phyloP scores from a whole-genome alignment of 2,329 filamentous ascomycete genomes.

The Trichoderma endophyticum region DNA sequence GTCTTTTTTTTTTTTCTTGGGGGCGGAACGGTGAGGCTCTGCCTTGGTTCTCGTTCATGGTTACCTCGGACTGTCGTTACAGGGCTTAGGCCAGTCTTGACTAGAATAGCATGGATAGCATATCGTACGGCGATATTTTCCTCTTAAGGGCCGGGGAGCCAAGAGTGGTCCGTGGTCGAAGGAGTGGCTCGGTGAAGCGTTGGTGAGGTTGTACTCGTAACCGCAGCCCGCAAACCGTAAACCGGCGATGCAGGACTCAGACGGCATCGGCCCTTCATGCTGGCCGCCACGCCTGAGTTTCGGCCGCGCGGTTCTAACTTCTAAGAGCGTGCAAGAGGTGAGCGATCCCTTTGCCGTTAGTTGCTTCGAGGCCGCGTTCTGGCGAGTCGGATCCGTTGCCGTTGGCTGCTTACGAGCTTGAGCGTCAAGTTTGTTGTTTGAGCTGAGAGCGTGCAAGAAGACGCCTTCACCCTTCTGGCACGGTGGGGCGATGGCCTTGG shows the following conservation, averaged over 20 bases:
- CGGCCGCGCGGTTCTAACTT: neutral
- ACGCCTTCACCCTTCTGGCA: neutral
- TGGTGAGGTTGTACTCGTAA: neutral
- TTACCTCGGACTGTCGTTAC: conserved; percentile 12
- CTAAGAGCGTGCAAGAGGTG: neutral
- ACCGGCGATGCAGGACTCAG: neutral
- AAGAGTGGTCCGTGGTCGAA: neutral
- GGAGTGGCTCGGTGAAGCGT: neutral
- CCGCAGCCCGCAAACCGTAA: neutral
- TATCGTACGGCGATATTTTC: neutral
- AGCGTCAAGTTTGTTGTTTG: neutral
- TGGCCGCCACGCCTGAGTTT: neutral
- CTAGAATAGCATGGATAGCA: neutral
- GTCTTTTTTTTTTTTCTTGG: neutral
- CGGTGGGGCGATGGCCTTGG: neutral
- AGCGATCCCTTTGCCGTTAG: neutral
- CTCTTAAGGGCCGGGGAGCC: neutral
- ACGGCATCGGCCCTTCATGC: conserved; percentile 14
- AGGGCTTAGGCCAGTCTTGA: neutral
- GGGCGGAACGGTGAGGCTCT: neutral
- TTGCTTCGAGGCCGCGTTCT: neutral
- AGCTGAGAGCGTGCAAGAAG: conserved; percentile 5
- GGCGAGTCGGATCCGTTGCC: conserved; percentile 17
- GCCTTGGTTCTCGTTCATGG: neutral
- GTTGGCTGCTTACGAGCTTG: neutral